Evolutionary conservation across 768 basidiomycete genomes (phyloP), one percentile per base, ranked within the genome.

Genomic region (Coprinopsis cinerea): DNA sequence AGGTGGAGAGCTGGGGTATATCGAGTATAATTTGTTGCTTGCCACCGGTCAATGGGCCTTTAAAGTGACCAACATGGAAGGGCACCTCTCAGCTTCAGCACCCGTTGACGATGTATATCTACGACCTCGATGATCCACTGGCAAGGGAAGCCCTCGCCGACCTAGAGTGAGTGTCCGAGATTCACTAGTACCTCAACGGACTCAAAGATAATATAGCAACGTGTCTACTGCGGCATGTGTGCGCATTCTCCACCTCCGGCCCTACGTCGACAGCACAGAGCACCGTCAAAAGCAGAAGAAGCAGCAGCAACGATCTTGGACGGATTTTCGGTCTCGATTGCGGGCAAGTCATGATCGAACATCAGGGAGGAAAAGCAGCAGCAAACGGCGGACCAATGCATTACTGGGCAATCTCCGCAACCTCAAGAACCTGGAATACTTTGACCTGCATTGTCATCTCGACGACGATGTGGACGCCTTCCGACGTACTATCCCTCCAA

Each of bases 381-480:
- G 25, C 13, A 18, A 36, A 13, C 47, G 47, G 2, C 22, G 32
- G 27, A 37, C n/a, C n/a, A 35, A 26, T 6, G 6, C 15, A 13
- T 23, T 34, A 4, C 34, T 48, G 18, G 27, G 36, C 3, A 48
- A 48, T 26, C 26, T 48, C 18, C 35, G 37, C 14, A 27, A 35
- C 24, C 39, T 48, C 2, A 48, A 41, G 36, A 48, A 41, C 18
- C 27, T 48, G 2, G 47, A 48, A 22, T 37, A 25, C 24, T 22
- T 48, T 4, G 47, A 48, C 22, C 17, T 48, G 3, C 36, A 48
- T 9, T 48, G 47, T n/a, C 36, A 34, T 22, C 35, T 41, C 36
- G 41, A 17, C 25, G 47, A 48, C 39, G 47, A 48, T 22, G 9
- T 48, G 3, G 47, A 39, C 9, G 47, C 47, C 10, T 48, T 48